Conservation (phyloP, 169 alveolate genomes). For the Plasmodium gonderi region DNA sequence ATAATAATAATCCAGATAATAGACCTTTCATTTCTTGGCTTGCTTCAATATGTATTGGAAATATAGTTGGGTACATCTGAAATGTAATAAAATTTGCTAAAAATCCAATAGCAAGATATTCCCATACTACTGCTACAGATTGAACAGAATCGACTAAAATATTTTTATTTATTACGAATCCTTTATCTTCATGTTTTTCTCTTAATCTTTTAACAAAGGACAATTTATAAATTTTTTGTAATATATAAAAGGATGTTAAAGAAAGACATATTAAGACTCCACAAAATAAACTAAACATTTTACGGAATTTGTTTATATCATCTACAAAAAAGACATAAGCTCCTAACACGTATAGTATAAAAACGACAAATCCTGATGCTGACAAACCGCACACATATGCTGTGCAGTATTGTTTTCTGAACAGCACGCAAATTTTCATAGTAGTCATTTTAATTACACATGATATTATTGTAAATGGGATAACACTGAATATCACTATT, state of each 20-base stretch:
- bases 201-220: not conserved
- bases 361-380: slow-evolving; percentile 22
- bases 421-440: slow-evolving; percentile 26
- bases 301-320: slow-evolving; percentile 14
- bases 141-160: not conserved
- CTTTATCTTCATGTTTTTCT: slow-evolving; percentile 29
- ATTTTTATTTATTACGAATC: not conserved
- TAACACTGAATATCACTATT: slow-evolving; percentile 15
- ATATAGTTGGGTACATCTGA: slow-evolving; percentile 38
- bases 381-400: slow-evolving; percentile 57
- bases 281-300: slow-evolving; percentile 27
- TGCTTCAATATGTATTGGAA: slow-evolving; percentile 1
- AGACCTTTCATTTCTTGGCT: slow-evolving; percentile 33
- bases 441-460: slow-evolving; percentile 42
- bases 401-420: slow-evolving; percentile 11
- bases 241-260: slow-evolving; percentile 1
- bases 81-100: slow-evolving; percentile 10
- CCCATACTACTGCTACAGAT: slow-evolving; percentile 11
- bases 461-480: slow-evolving; percentile 5
- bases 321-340: slow-evolving; percentile 31
- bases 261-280: not conserved
- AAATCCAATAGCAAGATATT: not conserved
- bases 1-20: slow-evolving; percentile 4
- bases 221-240: not conserved
- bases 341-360: slow-evolving; percentile 21